A percentile compares a stretch with the other conserved stretches of the same genome.
Conservation (phyloP, 169 alveolate genomes). For the Eimeria nieschulzi region DNA sequence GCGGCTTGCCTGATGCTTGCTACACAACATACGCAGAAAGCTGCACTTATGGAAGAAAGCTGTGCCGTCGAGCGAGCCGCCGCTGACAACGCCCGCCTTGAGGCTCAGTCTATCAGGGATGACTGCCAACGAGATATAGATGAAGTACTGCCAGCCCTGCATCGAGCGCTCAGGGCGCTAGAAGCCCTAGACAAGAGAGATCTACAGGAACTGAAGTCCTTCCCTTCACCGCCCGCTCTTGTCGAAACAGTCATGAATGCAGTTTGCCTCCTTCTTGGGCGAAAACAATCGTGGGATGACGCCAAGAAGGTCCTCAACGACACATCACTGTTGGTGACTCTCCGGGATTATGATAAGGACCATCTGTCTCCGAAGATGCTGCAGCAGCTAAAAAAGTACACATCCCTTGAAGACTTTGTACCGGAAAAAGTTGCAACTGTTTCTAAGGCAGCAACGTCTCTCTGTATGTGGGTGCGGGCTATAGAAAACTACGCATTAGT, state of each 20-base stretch:
- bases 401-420: constrained; percentile 84
- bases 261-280: constrained; percentile 88
- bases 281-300: constrained; percentile 91
- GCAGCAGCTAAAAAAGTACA: constrained; percentile 87
- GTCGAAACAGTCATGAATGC: constrained; percentile 88
- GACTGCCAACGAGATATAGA: constrained; percentile 86
- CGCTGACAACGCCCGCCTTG: constrained; percentile 35
- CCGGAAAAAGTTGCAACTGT: constrained; percentile 81
- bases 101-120: constrained; percentile 55
- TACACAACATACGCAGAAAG: constrained; percentile 47
- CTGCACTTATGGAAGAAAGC: constrained; percentile 64
- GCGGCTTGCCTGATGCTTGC: too few relatives aligned
- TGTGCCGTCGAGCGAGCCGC: constrained; percentile 73
- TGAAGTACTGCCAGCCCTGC: constrained; percentile 90
- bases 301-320: constrained; percentile 91
- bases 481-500: constrained; percentile 88
- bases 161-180: constrained; percentile 91
- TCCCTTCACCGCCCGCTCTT: constrained; percentile 91
- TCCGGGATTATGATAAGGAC: constrained; percentile 86
- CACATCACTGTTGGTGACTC: constrained; percentile 84
- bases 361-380: constrained; percentile 81
- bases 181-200: constrained; percentile 90
- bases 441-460: constrained; percentile 89
- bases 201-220: constrained; percentile 90
- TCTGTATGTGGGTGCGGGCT: constrained; percentile 92